Base-by-base conservation (phyloP, 2,329 filamentous ascomycete genomes). In the Ceratocystis lukuohia region DNA sequence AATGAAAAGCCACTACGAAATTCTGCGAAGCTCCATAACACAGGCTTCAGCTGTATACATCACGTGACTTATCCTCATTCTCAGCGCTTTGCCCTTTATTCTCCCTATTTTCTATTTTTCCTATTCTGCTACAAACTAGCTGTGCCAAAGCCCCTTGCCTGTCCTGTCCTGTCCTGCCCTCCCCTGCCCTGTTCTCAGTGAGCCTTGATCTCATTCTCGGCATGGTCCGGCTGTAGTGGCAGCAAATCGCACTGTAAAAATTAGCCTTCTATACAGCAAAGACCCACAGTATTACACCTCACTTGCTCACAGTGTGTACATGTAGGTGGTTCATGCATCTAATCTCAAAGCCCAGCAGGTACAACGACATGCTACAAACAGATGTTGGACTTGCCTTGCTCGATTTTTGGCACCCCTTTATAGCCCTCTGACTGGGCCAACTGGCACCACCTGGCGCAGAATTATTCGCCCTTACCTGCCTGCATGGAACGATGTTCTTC, bases 301-400 rank as follows among this genome's bases (percentile, higher is more conserved):
- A 33, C 5, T 5, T 37, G 0, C 6, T 30, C 12, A 37, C 56
- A n/a, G 56, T 37, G 56, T 37, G n/a, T 8, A 59, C 56, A 59
- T 59, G 56, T 59, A 25, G 56, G 22, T 25, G 37, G 56, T 20
- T 20, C 7, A 17, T 37, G 56, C 56, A 59, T 7, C 56, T 30
- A 59, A 59, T 59, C 56, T 59, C 56, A 37, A 59, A 59, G 33
- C 56, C 30, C 15, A 37, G 25, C 53, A 59, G 53, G 53, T 59
- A 59, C 56, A 28, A 59, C 56, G 56, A 59, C 56, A 59, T 37
- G 56, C 56, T 59, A 59, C 28, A 59, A 59, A 59, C 30, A 53
- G 20, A 10, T 59, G 56, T 37, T 30, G 28, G 15, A 33, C 15
- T 37, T 59, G 56, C 28, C 48, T 59, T 28, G 28, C 17, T 57